Base-by-base conservation (phyloP, 768 basidiomycete genomes). In the Leccinellum albellum region DNA sequence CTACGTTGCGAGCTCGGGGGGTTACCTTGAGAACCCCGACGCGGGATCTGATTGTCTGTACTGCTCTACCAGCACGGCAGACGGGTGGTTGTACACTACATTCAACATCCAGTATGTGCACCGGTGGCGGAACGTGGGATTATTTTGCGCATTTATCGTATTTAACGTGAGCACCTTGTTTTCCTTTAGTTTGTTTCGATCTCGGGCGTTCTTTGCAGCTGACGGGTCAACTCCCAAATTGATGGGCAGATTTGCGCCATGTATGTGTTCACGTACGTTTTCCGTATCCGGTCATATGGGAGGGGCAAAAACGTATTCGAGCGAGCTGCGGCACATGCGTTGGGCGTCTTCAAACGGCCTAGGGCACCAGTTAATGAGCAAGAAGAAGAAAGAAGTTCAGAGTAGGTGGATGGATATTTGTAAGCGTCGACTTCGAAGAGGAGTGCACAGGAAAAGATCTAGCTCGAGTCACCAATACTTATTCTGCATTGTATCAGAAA, bases 31-130 rank as follows among this genome's bases (percentile, higher is more conserved):
- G 24, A 74, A 82, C 56, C 70, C 76, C 0, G 52, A 65, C 23
- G 76, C 74, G 1, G 72, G 71, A 3, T 64, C 65, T 4, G 62
- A 61, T 15, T 85, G 84, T 68, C 59, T 69, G 33, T 83, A 80
- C 72, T 93, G 91, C 64, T 70, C 83, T 3, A 75, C 77, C 35
- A 66, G 75, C n/a, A 78, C 78, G 0, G 83, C 87, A 0, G 85
- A 91, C 66, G 67, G 77, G 42, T 89, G 82, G 60, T 28, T 70
- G 4, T 49, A 20, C 29, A 7, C 17, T 4, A 40, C 0, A 59
- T 88, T 91, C 72, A 86, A 85, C 61, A 86, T 90, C 31, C 76
- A 68, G 47, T 91, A 86, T 58, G 58, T 73, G 58, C 70, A 79
- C 50, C 71, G 70, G 35, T 83, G 81, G 79, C 70, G 80, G 26